A percentile compares a stretch with the other conserved stretches of the same genome.
phyloP scores from a whole-genome alignment of 306 rosid genomes.

The Senna tora region DNA sequence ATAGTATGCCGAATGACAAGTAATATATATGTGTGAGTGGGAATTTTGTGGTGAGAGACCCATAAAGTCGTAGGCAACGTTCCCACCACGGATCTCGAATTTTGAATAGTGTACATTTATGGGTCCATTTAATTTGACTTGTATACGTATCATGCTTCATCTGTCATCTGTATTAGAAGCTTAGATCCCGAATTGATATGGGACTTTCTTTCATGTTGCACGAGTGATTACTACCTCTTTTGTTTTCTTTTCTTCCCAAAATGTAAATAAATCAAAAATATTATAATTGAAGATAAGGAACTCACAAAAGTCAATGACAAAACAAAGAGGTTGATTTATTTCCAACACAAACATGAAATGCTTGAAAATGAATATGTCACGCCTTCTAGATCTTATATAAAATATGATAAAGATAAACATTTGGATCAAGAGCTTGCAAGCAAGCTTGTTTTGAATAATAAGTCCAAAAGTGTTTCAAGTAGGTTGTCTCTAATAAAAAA shows the following conservation, averaged over 20 bases:
- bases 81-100: conserved; percentile 40
- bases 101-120: conserved; percentile 8
- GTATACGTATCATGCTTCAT: background rate
- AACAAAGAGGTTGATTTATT: background rate
- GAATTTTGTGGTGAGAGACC: conserved; percentile 11
- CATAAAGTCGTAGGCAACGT: conserved; percentile 33
- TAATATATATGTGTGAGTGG: no score
- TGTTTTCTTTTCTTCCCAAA: background rate
- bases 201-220: conserved; percentile 2
- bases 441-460: background rate
- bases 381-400: background rate
- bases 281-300: background rate
- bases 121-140: conserved; percentile 33
- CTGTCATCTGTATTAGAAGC: background rate
- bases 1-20: no score
- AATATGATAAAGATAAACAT: background rate
- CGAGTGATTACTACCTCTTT: conserved; percentile 9
- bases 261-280: background rate
- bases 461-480: no score
- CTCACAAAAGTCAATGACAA: background rate
- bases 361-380: background rate
- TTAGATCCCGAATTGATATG: conserved; percentile 6
- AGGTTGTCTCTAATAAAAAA: no score
- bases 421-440: background rate
- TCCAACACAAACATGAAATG: no score